These are phyloP conservation scores for Epichloe uncinata DNA, from an alignment of 2,329 filamentous ascomycete genomes.

Conservation along the genomic window DNA sequence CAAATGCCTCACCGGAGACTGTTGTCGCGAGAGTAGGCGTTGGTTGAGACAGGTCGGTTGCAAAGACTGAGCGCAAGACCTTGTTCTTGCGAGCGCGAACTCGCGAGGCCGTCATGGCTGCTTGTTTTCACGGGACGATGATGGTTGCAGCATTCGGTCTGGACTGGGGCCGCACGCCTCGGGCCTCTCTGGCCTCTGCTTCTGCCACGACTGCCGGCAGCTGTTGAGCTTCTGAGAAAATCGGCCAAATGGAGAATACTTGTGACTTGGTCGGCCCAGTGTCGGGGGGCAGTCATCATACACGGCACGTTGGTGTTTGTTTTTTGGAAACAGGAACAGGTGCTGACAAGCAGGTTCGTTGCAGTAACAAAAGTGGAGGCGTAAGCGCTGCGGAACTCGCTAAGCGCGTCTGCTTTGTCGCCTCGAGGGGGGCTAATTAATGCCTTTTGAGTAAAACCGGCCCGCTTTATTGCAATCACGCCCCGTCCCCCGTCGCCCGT, in stretches of 20 bases:
- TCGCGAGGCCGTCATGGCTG: conserved; percentile 26
- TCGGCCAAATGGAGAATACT: not conserved
- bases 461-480: not conserved
- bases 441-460: not conserved
- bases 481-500: not conserved
- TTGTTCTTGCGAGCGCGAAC: conserved; percentile 34
- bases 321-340: not conserved
- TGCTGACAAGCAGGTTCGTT: not conserved
- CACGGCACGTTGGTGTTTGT: not conserved
- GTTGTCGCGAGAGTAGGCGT: conserved; percentile 29
- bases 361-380: not conserved
- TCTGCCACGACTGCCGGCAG: not conserved
- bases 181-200: not conserved
- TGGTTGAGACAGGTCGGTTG: conserved; percentile 34
- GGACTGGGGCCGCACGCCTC: not conserved
- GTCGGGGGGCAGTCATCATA: not conserved
- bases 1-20: conserved; percentile 33
- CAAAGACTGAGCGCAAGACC: conserved; percentile 44
- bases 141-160: not conserved
- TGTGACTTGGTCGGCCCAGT: not conserved
- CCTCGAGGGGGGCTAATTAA: not conserved
- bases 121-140: not conserved
- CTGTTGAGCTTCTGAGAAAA: not conserved
- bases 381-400: conserved; percentile 2
- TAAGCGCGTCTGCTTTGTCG: conserved; percentile 2